Conservation (phyloP, 2,329 filamentous ascomycete genomes). For the Colletotrichum costaricense region DNA sequence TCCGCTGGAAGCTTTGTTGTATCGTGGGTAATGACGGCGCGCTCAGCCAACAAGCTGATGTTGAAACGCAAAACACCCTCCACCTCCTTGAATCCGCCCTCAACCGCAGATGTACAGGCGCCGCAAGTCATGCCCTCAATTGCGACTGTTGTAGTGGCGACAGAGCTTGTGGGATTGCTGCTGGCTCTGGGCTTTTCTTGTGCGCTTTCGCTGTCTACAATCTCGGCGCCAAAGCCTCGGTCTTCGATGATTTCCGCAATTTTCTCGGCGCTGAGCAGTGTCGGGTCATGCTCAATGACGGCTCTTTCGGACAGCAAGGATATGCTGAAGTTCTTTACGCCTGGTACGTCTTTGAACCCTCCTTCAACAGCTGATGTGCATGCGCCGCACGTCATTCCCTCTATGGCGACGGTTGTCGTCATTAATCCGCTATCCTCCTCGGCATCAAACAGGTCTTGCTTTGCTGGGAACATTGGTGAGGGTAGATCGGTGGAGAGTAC, state of each 20-base stretch:
- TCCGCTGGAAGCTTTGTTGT: constrained; percentile 75
- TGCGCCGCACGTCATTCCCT: constrained; percentile 92
- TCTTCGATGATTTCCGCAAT: constrained; percentile 73
- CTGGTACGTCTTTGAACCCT: constrained; percentile 79
- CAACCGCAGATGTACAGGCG: constrained; percentile 92
- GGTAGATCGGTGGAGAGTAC: constrained; percentile 85
- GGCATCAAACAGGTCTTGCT: constrained; percentile 46
- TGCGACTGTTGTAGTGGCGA: constrained; percentile 83
- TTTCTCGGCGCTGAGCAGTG: constrained; percentile 61
- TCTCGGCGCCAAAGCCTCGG: constrained; percentile 82
- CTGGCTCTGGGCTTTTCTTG: constrained; percentile 45
- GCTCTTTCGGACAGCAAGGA: constrained; percentile 86
- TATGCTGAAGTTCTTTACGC: constrained; percentile 82
- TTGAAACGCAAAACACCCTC: constrained; percentile 90
- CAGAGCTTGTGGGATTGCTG: constrained; percentile 49
- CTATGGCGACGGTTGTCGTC: constrained; percentile 81
- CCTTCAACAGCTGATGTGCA: constrained; percentile 89
- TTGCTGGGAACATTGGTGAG: constrained; percentile 56
- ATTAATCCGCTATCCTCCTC: constrained; percentile 56
- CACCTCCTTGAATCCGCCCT: constrained; percentile 81
- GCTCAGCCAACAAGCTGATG: constrained; percentile 92
- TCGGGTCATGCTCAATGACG: constrained; percentile 83
- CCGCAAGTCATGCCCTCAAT: constrained; percentile 99
- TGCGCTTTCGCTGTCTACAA: constrained; percentile 68
- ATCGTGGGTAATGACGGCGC: constrained; percentile 89